A percentile compares a stretch with the other conserved stretches of the same genome.
Conservation (phyloP, 305 asterid species). For the Salvia sclarea region DNA sequence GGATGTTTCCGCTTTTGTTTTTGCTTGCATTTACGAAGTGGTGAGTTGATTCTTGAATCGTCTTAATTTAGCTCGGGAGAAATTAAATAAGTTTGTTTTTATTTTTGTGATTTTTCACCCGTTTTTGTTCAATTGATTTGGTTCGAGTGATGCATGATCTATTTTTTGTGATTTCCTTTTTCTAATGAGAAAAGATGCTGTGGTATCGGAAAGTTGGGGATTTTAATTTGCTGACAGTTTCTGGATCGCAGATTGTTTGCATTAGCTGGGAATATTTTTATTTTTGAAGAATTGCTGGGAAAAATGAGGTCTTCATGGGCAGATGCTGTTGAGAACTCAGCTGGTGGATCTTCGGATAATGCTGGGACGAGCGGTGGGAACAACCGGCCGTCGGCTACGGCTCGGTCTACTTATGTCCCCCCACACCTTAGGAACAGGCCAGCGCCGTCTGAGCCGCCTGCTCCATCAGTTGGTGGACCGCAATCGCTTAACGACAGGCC, state of each 20-base stretch:
- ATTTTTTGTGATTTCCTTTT: background rate
- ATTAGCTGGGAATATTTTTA: conserved; percentile 33
- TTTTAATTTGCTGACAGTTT: background rate
- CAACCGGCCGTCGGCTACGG: conserved; percentile 45
- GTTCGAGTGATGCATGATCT: conserved; percentile 30
- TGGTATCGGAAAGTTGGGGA: conserved; percentile 2
- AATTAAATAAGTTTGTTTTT: background rate
- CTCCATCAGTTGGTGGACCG: conserved; percentile 39
- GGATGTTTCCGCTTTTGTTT: conserved; percentile 8
- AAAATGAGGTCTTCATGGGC: conserved; percentile 84
- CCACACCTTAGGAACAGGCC: conserved; percentile 80
- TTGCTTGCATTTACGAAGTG: conserved; percentile 19
- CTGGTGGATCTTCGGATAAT: conserved; percentile 47
- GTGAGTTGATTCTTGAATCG: background rate
- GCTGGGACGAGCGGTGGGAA: conserved; percentile 46
- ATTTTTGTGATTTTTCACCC: background rate
- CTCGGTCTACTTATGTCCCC: conserved; percentile 69
- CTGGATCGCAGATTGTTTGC: conserved; percentile 18
- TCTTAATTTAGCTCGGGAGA: background rate
- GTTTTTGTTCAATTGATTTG: conserved; percentile 7
- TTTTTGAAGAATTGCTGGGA: conserved; percentile 23
- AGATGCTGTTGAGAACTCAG: conserved; percentile 67
- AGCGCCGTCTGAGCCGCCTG: conserved; percentile 50
- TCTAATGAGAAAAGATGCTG: background rate
- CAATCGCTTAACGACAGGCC: conserved; percentile 42